A percentile compares a stretch with the other conserved stretches of the same genome.
phyloP scores from a whole-genome alignment of 1,284 basidiomycete species.

The Ceratobasidium papillatum region DNA sequence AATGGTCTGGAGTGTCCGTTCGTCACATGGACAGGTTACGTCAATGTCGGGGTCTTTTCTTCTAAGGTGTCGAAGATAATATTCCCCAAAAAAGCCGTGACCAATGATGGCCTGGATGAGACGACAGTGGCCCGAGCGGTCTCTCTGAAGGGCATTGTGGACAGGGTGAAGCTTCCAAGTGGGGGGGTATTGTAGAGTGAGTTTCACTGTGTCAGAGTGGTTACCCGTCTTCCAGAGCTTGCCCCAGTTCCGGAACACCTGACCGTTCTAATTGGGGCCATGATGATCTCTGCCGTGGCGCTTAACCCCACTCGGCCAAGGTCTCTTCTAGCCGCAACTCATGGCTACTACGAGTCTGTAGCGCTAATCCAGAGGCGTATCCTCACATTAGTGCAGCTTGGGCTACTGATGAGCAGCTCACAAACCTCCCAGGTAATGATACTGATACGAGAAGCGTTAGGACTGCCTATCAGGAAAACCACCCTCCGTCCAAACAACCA shows the following conservation, averaged over 20 bases:
- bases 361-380: too few species aligned
- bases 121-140: background rate
- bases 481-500: too few species aligned
- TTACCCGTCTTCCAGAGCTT: background rate
- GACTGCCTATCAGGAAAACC: too few species aligned
- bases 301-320: too few species aligned
- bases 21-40: background rate
- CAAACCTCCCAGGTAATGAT: too few species aligned
- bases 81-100: slow-evolving; percentile 8
- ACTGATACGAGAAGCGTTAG: too few species aligned
- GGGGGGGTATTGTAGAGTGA: background rate
- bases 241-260: background rate
- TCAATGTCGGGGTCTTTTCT: background rate
- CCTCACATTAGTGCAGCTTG: too few species aligned
- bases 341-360: too few species aligned
- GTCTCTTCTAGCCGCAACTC: too few species aligned
- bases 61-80: background rate
- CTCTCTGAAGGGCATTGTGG: background rate
- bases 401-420: too few species aligned
- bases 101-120: background rate
- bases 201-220: background rate
- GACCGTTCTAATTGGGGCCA: too few species aligned
- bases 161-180: background rate
- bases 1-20: background rate
- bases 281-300: too few species aligned